Conservation (phyloP, 2,329 filamentous ascomycete genomes). For the Colletotrichum costaricense region DNA sequence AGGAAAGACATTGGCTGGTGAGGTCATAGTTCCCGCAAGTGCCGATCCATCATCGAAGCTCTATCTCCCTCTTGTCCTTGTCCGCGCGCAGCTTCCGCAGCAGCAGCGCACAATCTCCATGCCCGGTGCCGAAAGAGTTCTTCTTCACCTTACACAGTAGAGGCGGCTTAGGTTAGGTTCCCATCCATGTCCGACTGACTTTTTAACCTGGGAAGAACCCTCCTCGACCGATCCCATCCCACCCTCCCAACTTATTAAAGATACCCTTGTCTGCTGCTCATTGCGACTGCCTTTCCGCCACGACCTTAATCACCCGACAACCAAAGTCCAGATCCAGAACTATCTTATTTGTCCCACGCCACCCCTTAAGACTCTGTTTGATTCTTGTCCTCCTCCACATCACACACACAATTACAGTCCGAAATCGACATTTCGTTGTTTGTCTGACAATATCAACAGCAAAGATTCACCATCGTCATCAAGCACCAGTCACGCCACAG, state of each 20-base stretch:
- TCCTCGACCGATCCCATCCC: slow-evolving; percentile 7
- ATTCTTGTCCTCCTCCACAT: not conserved
- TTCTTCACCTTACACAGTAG: not conserved
- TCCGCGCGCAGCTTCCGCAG: not conserved
- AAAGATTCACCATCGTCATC: not conserved
- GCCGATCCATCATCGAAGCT: slow-evolving; percentile 36
- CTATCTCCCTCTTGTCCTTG: slow-evolving; percentile 2
- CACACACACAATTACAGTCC: slow-evolving; percentile 5
- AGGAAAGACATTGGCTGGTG: slow-evolving; percentile 27
- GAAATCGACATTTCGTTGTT: not conserved
- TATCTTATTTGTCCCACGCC: slow-evolving; percentile 29
- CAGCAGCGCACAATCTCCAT: not conserved
- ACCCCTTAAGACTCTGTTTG: slow-evolving; percentile 4
- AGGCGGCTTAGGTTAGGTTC: not conserved
- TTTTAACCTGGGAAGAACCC: not conserved
- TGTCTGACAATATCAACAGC: not conserved
- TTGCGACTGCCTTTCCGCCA: not conserved
- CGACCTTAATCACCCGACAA: slow-evolving; percentile 32
- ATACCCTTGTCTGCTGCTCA: slow-evolving; percentile 19
- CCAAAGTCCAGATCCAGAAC: slow-evolving; percentile 1
- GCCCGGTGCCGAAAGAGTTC: slow-evolving; percentile 1
- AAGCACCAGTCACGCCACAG: slow-evolving; percentile 3
- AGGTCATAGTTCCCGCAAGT: slow-evolving; percentile 38
- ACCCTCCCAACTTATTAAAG: slow-evolving; percentile 27
- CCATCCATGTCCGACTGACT: slow-evolving; percentile 5